Evolutionary conservation across 805 yeast species (phyloP), one percentile per base, ranked within the genome.

Genomic region (Yamadazyma laniorum): DNA sequence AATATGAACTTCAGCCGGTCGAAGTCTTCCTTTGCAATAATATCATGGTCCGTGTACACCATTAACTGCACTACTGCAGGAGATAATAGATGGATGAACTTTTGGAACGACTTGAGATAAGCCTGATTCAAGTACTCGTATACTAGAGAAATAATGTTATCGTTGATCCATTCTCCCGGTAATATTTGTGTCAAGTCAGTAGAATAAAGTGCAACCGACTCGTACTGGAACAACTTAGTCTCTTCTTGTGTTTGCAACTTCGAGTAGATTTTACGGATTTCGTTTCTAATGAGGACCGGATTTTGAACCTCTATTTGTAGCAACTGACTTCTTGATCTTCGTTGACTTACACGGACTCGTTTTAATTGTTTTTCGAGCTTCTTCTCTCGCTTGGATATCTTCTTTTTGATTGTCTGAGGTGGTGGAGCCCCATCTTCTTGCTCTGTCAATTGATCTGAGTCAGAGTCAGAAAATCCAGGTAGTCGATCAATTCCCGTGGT

Each of bases 81-180:
- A 61, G 52, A 37, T 64, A 75, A 19, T 61, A 61, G 31, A 35
- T 49, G 58, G 25, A 67, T 25, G n/a, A 34, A 40, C 45, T 43
- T 25, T 45, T 50, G 29, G 25, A 30, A 36, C 11, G 27, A 29
- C 11, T 50, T 43, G n/a, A 62, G 38, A 37, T 58, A 58, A 16
- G 44, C 35, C 25, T 55, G 53, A 34, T 29, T 36, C 29, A 65
- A 43, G 42, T 71, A 69, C 51, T 82, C 88, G 55, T 70, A 85
- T 14, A 81, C 58, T 38, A 82, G 75, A 0, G 83, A 65, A 26
- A 85, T 72, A 48, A 82, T 77, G 50, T 81, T 81, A 51, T 84
- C 91, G 49, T 80, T 81, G 21, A 85, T 61, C 91, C 93, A 85
- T 52, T 82, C 82, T 25, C 75, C 84, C 14, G 81, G 79, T 35